A percentile compares a stretch with the other conserved stretches of the same genome.
phyloP scores from a whole-genome alignment of 441 rosid species.

The Hura crepitans region DNA sequence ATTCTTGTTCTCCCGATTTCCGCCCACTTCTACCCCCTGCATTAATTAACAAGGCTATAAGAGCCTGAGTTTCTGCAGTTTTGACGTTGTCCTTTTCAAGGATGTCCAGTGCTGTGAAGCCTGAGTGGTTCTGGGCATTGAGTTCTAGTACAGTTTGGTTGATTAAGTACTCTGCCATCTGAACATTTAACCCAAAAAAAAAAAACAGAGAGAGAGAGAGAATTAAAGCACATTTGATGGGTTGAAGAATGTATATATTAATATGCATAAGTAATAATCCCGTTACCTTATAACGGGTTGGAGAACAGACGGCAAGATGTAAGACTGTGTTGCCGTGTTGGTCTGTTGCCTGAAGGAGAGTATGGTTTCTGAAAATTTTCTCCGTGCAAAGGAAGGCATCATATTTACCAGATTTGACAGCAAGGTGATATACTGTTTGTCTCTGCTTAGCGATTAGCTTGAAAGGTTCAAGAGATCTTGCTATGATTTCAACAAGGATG shows the following conservation, averaged over 20 bases:
- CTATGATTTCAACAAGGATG: slow-evolving; percentile 25
- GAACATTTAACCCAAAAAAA: background rate
- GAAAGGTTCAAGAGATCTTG: slow-evolving; percentile 20
- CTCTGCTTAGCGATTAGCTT: slow-evolving; percentile 7
- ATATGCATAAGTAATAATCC: background rate
- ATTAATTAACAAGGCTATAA: slow-evolving; percentile 9
- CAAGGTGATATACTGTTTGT: slow-evolving; percentile 31
- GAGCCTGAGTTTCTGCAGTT: background rate
- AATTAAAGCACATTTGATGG: no score
- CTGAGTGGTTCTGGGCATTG: slow-evolving; percentile 15
- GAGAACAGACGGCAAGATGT: slow-evolving; percentile 25
- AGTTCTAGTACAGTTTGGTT: background rate
- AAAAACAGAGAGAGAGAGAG: no score
- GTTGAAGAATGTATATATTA: no score
- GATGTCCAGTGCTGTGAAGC: slow-evolving; percentile 28
- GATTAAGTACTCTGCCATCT: slow-evolving; percentile 29
- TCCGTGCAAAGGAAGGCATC: slow-evolving; percentile 19
- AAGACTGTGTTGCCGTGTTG: slow-evolving; percentile 32
- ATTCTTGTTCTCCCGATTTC: no score
- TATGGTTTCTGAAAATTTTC: slow-evolving; percentile 15
- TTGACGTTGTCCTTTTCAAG: slow-evolving; percentile 11
- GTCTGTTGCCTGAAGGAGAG: slow-evolving; percentile 23
- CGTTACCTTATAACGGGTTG: slow-evolving; percentile 23
- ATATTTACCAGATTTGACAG: slow-evolving; percentile 19
- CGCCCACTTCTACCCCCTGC: no score